phyloP scores from a whole-genome alignment of 495 filamentous ascomycete genomes.

The Aspergillus egyptiacus region DNA sequence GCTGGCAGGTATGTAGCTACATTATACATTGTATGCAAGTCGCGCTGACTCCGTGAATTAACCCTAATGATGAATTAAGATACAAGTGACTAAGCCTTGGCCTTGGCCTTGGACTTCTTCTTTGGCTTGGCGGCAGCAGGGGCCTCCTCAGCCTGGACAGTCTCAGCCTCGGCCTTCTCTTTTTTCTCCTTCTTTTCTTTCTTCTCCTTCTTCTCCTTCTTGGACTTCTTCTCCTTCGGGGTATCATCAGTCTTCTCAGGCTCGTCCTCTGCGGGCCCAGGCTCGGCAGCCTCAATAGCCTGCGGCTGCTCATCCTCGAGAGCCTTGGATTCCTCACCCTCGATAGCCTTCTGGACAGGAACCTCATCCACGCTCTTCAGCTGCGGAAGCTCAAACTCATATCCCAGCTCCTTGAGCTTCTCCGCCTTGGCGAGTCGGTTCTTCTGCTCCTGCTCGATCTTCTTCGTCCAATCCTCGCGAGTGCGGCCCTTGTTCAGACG shows the following conservation, averaged over 20 bases:
- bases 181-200: constrained; percentile 14
- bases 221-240: constrained; percentile 25
- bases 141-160: constrained; percentile 13
- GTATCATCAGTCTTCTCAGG: constrained; percentile 34
- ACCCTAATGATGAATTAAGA: too few species aligned
- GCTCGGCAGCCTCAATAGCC: constrained; percentile 9
- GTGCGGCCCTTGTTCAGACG: constrained; percentile 62
- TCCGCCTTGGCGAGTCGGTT: constrained; percentile 58
- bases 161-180: not conserved
- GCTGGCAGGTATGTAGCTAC: too few species aligned
- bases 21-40: too few species aligned
- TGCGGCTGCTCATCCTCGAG: constrained; percentile 19
- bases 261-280: constrained; percentile 29
- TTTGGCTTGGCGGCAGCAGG: constrained; percentile 19
- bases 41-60: not conserved
- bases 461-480: constrained; percentile 69
- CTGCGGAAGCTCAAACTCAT: constrained; percentile 71
- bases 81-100: constrained; percentile 12
- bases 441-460: constrained; percentile 62
- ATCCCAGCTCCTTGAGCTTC: constrained; percentile 74
- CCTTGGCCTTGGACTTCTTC: constrained; percentile 31
- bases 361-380: constrained; percentile 63
- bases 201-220: constrained; percentile 37
- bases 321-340: constrained; percentile 24
- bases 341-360: constrained; percentile 32